These are phyloP conservation scores for Silybum marianum DNA, from an alignment of 129 eudicot species.

Conservation along the genomic window DNA sequence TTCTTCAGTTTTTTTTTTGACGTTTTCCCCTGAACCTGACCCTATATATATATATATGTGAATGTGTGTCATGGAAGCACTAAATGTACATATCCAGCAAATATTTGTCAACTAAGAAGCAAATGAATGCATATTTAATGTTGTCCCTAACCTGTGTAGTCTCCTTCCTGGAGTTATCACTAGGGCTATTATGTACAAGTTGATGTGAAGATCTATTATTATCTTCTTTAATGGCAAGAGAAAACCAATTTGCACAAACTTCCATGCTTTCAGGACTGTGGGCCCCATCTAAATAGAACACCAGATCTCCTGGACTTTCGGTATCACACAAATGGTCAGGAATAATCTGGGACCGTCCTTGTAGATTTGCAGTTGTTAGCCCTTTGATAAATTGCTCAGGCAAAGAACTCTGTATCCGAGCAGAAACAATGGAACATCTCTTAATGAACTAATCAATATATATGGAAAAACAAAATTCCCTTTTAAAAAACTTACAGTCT, in stretches of 20 bases:
- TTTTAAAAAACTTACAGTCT: conserved; percentile 50
- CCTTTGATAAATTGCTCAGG: conserved; percentile 85
- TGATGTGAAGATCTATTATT: conserved; percentile 34
- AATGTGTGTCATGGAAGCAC: not conserved
- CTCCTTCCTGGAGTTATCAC: conserved; percentile 39
- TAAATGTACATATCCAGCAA: not conserved
- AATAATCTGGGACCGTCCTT: conserved; percentile 61
- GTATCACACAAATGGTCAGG: conserved; percentile 51
- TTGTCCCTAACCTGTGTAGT: conserved; percentile 63
- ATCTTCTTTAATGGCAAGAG: conserved; percentile 64
- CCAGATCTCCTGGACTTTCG: conserved; percentile 64
- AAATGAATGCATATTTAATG: not conserved
- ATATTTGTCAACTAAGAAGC: not conserved
- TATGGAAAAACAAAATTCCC: not conserved
- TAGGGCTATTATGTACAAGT: conserved; percentile 28
- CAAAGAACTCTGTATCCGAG: conserved; percentile 58
- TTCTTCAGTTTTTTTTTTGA: too few relatives aligned
- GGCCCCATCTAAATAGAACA: conserved; percentile 95
- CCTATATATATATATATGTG: too few relatives aligned
- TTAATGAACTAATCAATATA: not conserved
- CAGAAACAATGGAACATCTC: conserved; percentile 10
- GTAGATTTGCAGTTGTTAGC: conserved; percentile 35
- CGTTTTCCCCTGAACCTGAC: too few relatives aligned
- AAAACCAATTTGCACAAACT: conserved; percentile 90
- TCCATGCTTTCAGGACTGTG: conserved; percentile 99